A percentile compares a stretch with the other conserved stretches of the same genome.
Conservation (phyloP, 2,329 filamentous ascomycete genomes). For the Colletotrichum spinosum region DNA sequence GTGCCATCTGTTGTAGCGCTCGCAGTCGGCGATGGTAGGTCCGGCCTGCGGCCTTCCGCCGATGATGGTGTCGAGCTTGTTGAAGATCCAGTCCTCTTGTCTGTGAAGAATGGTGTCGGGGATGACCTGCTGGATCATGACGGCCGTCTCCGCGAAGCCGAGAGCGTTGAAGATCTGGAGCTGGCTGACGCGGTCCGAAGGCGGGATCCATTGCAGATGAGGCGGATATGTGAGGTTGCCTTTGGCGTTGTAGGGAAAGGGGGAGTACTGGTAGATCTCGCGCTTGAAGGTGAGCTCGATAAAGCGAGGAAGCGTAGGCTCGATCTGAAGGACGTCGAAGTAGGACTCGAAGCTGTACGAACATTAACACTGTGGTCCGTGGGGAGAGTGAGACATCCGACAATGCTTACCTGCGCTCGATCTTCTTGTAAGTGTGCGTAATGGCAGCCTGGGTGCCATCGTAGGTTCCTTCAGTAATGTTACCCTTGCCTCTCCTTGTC, state of each 20-base stretch:
- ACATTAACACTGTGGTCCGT: neutral
- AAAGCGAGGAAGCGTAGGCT: slow-evolving; percentile 47
- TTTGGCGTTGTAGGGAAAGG: slow-evolving; percentile 41
- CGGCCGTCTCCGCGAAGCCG: slow-evolving; percentile 44
- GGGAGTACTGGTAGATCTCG: slow-evolving; percentile 44
- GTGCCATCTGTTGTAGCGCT: slow-evolving; percentile 48
- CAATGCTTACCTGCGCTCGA: slow-evolving; percentile 47
- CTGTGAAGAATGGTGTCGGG: slow-evolving; percentile 46
- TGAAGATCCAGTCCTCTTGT: slow-evolving; percentile 46
- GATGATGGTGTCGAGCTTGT: slow-evolving; percentile 41
- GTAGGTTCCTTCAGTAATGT: slow-evolving; percentile 47
- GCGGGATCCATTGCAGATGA: slow-evolving; percentile 45
- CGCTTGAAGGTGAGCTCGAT: slow-evolving; percentile 45
- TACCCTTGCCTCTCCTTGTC: slow-evolving; percentile 42
- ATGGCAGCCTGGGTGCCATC: slow-evolving; percentile 48
- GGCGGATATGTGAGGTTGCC: slow-evolving; percentile 47
- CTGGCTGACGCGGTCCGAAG: slow-evolving; percentile 40
- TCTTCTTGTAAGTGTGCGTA: slow-evolving; percentile 48
- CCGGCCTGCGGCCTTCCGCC: slow-evolving; percentile 45
- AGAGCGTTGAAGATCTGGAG: slow-evolving; percentile 47
- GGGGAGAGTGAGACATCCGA: neutral
- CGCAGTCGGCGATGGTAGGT: slow-evolving; percentile 44
- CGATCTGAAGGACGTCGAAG: slow-evolving; percentile 48
- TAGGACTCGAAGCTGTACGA: slow-evolving; percentile 46
- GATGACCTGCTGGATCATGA: slow-evolving; percentile 47